phyloP scores from a whole-genome alignment of 139 green algal genomes.

The Chlamydomonas sphaeroides region DNA sequence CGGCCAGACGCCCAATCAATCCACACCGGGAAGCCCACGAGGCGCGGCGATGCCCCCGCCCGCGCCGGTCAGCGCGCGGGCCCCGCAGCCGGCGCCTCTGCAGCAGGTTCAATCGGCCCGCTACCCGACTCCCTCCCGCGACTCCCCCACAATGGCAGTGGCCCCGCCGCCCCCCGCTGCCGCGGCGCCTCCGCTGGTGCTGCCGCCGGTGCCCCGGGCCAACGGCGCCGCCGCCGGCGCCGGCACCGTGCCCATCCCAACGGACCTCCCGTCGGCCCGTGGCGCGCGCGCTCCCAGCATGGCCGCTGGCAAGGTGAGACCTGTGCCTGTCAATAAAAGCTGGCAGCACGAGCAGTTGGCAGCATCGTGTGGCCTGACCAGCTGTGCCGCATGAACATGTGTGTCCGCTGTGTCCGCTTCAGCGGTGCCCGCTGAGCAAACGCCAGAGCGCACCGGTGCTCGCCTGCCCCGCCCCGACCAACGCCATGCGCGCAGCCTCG shows the following conservation, averaged over 20 bases:
- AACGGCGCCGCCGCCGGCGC: not conserved
- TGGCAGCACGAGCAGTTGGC: too few relatives aligned
- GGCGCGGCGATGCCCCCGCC: not conserved
- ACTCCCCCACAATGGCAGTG: not conserved
- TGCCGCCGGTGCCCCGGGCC: not conserved
- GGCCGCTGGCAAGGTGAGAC: not conserved
- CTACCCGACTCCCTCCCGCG: not conserved
- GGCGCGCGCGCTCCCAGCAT: not conserved
- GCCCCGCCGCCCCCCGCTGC: not conserved
- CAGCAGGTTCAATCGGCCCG: too few relatives aligned
- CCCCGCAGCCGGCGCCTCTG: not conserved
- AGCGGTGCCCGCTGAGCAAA: too few relatives aligned
- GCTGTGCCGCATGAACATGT: too few relatives aligned
- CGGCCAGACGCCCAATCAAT: not conserved
- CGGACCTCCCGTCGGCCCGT: conserved; percentile 4
- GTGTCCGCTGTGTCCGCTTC: too few relatives aligned
- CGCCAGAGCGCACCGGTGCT: too few relatives aligned
- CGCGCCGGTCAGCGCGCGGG: conserved; percentile 7
- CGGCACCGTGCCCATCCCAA: conserved; percentile 35
- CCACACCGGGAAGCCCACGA: not conserved
- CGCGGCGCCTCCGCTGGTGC: not conserved
- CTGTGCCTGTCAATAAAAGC: too few relatives aligned
- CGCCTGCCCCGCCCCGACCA: too few relatives aligned
- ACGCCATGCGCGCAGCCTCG: too few relatives aligned
- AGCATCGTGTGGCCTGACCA: too few relatives aligned